Conservation (phyloP, 2,329 filamentous ascomycete genomes). For the Trichocomaceae sp. region DNA sequence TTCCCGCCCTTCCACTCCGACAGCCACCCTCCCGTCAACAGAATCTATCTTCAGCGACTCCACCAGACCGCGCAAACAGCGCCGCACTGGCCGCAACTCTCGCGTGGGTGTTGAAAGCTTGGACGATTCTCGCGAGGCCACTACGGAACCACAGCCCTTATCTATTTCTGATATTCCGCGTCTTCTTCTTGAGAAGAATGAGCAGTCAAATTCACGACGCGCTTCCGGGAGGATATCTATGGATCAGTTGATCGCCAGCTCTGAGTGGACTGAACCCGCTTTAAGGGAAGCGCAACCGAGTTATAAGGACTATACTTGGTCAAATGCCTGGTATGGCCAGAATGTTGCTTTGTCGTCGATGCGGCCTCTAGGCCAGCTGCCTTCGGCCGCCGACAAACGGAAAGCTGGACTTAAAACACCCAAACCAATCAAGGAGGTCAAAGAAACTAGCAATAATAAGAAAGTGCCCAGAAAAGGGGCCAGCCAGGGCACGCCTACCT, state of each 20-base stretch:
- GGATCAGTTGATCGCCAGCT: conserved; percentile 10
- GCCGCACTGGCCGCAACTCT: conserved; percentile 25
- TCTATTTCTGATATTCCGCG: not conserved
- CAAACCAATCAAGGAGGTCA: conserved; percentile 33
- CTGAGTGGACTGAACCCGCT: conserved; percentile 52
- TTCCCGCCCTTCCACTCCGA: conserved; percentile 29
- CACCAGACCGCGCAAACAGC: conserved; percentile 27
- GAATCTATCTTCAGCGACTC: conserved; percentile 23
- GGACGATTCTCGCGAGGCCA: conserved; percentile 12
- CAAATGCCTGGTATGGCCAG: conserved; percentile 55
- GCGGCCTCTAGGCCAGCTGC: conserved; percentile 70
- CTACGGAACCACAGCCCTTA: conserved; percentile 8
- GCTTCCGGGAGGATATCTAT: conserved; percentile 10
- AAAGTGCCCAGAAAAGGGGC: conserved; percentile 15
- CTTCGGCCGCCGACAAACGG: conserved; percentile 55
- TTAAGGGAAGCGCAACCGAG: conserved; percentile 54
- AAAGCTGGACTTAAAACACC: conserved; percentile 40
- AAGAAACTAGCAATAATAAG: conserved; percentile 14
- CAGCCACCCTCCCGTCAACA: conserved; percentile 17
- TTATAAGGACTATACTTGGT: conserved; percentile 61
- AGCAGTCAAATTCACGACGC: not conserved
- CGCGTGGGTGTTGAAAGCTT: conserved; percentile 21
- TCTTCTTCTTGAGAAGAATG: conserved; percentile 1
- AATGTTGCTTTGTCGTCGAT: conserved; percentile 76
- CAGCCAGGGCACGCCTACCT: conserved; percentile 7